Evolutionary conservation across 768 basidiomycete species (phyloP).

Genomic region (Tylopilus vinaceipallidus): DNA sequence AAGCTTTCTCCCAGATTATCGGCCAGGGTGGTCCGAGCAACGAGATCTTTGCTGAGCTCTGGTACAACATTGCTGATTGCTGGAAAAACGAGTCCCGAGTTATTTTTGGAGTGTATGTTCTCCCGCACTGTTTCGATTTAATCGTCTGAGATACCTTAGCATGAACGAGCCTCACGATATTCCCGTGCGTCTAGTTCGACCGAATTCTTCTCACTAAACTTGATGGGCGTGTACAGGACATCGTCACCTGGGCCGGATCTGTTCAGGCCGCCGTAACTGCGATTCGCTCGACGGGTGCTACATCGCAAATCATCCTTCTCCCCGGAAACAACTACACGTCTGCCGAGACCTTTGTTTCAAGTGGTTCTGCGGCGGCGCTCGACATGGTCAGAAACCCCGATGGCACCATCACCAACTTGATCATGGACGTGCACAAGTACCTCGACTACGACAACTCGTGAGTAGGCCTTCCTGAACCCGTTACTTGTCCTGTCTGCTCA

Average conservation of each 20-base stretch:
- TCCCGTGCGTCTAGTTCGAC: constrained; percentile 26
- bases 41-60: constrained; percentile 50
- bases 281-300: constrained; percentile 52
- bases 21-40: constrained; percentile 63
- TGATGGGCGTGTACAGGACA: constrained; percentile 22
- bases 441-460: constrained; percentile 53
- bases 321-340: constrained; percentile 59
- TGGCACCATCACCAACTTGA: constrained; percentile 41
- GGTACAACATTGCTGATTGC: constrained; percentile 50
- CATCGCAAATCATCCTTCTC: constrained; percentile 52
- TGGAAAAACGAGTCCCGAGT: constrained; percentile 42
- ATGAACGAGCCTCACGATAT: constrained; percentile 69
- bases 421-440: constrained; percentile 67
- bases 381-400: constrained; percentile 44
- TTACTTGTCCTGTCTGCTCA: not conserved
- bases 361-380: constrained; percentile 50
- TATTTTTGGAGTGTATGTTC: constrained; percentile 48
- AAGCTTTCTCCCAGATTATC: constrained; percentile 39
- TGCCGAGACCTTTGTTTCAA: constrained; percentile 49
- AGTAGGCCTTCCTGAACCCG: constrained; percentile 16
- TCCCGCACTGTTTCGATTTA: not conserved
- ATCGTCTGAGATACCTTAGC: constrained; percentile 22
- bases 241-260: constrained; percentile 45
- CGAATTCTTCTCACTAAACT: not conserved
- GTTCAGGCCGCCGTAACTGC: constrained; percentile 61